Evolutionary conservation across 2,329 filamentous ascomycete species (phyloP).

Genomic region (Fusarium virguliforme): DNA sequence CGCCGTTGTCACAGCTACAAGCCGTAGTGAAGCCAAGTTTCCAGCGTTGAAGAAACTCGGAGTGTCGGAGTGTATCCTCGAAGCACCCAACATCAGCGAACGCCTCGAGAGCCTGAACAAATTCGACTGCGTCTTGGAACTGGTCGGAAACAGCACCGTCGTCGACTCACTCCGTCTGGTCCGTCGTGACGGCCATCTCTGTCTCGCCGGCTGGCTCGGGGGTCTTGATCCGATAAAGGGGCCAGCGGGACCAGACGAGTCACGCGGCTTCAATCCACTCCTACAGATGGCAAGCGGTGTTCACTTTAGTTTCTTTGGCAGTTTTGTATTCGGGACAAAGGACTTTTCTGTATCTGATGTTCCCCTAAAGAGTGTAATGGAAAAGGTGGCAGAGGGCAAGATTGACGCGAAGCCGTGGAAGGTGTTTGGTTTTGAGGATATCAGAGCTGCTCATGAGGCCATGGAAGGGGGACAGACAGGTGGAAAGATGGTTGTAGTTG

Average conservation of each 20-base stretch:
- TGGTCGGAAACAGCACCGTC: conserved; percentile 6
- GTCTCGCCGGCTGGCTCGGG: conserved; percentile 10
- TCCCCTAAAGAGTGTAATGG: conserved; percentile 55
- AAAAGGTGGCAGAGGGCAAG: conserved; percentile 55
- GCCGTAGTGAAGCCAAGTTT: conserved; percentile 1
- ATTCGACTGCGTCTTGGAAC: conserved; percentile 4
- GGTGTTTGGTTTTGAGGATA: conserved; percentile 55
- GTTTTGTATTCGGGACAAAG: conserved; percentile 55
- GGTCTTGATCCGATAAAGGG: conserved; percentile 8
- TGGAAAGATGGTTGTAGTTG: conserved; percentile 10
- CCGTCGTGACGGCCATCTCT: conserved; percentile 6
- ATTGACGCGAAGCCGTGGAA: conserved; percentile 56
- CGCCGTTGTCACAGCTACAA: conserved; percentile 2
- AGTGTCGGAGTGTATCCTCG: neutral
- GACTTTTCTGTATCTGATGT: conserved; percentile 53
- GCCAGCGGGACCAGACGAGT: conserved; percentile 41
- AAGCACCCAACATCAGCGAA: conserved; percentile 9
- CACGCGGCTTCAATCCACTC: conserved; percentile 61
- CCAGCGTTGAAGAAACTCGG: neutral
- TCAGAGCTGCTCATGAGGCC: conserved; percentile 37
- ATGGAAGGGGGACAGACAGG: neutral
- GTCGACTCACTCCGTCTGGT: conserved; percentile 3
- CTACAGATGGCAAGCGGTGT: conserved; percentile 62
- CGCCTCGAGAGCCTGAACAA: neutral
- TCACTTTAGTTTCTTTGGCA: conserved; percentile 64